Conservation (phyloP, 345 rosid genomes). For the Eucalyptus curtisii region DNA sequence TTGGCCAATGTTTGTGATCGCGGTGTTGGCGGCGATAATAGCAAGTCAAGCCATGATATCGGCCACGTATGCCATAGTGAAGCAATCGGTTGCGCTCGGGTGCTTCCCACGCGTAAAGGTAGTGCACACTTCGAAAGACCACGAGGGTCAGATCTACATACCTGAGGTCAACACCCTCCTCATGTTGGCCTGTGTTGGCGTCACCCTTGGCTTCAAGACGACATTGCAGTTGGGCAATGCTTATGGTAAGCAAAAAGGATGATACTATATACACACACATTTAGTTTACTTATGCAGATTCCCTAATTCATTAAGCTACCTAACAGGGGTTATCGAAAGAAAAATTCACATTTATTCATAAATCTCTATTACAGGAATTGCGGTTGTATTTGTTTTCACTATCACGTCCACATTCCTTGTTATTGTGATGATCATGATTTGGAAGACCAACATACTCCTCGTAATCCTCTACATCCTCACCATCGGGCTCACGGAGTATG, state of each 20-base stretch:
- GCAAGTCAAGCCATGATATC: conserved; percentile 25
- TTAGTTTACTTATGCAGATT: neutral
- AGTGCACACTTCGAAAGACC: conserved; percentile 9
- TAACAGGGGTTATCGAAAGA: neutral
- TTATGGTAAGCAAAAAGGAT: conserved; percentile 2
- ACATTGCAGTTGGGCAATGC: conserved; percentile 18
- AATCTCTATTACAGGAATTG: conserved; percentile 6
- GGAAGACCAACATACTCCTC: conserved; percentile 15
- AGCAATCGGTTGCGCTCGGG: conserved; percentile 12
- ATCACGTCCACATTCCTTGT: conserved; percentile 11
- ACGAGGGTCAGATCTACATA: conserved; percentile 17
- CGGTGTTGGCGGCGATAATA: conserved; percentile 13
- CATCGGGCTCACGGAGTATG: conserved; percentile 1
- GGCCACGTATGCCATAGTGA: conserved; percentile 16
- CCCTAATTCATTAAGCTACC: neutral
- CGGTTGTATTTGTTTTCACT: conserved; percentile 9
- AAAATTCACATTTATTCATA: neutral
- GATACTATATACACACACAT: neutral
- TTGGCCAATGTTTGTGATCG: conserved; percentile 20
- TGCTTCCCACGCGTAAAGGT: conserved; percentile 19
- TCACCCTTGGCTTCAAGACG: conserved; percentile 17
- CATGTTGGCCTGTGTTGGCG: conserved; percentile 17
- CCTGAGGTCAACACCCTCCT: conserved; percentile 19
- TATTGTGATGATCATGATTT: conserved; percentile 24
- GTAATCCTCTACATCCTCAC: conserved; percentile 1